phyloP scores from a whole-genome alignment of 2,329 filamentous ascomycete genomes.

The Fusarium sp. region DNA sequence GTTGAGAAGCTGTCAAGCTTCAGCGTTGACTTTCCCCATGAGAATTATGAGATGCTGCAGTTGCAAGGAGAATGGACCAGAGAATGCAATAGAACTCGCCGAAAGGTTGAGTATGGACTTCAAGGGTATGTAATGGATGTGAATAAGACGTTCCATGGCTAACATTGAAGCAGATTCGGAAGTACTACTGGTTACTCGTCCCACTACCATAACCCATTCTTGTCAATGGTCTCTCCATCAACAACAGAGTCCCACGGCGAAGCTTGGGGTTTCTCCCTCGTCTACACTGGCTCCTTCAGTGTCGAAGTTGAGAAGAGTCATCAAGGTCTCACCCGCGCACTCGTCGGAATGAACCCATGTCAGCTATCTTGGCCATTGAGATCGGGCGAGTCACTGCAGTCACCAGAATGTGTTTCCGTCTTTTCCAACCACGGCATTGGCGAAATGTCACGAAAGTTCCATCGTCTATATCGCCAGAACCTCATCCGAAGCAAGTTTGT shows the following conservation, averaged over 20 bases:
- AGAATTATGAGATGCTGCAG: constrained; percentile 72
- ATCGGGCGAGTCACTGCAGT: constrained; percentile 67
- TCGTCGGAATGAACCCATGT: constrained; percentile 70
- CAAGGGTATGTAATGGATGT: constrained; percentile 57
- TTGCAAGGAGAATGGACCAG: constrained; percentile 72
- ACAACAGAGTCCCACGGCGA: constrained; percentile 72
- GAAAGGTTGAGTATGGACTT: constrained; percentile 67
- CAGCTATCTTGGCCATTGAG: constrained; percentile 69
- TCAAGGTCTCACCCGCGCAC: constrained; percentile 69
- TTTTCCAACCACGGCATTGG: constrained; percentile 70
- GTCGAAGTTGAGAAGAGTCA: constrained; percentile 72
- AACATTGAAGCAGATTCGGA: constrained; percentile 60
- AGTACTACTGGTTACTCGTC: constrained; percentile 72
- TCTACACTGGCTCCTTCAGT: constrained; percentile 73
- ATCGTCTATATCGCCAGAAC: constrained; percentile 71
- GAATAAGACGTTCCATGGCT: accelerated
- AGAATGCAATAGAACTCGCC: constrained; percentile 65
- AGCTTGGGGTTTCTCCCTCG: constrained; percentile 72
- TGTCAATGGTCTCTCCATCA: constrained; percentile 65
- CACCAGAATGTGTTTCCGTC: constrained; percentile 72
- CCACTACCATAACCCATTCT: constrained; percentile 73
- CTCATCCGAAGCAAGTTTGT: constrained; percentile 69
- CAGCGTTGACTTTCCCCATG: constrained; percentile 69
- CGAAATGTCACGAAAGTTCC: constrained; percentile 71
- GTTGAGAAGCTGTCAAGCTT: constrained; percentile 70